These are phyloP conservation scores for Isatis tinctoria DNA, from an alignment of 345 rosid genomes.

Conservation along the genomic window DNA sequence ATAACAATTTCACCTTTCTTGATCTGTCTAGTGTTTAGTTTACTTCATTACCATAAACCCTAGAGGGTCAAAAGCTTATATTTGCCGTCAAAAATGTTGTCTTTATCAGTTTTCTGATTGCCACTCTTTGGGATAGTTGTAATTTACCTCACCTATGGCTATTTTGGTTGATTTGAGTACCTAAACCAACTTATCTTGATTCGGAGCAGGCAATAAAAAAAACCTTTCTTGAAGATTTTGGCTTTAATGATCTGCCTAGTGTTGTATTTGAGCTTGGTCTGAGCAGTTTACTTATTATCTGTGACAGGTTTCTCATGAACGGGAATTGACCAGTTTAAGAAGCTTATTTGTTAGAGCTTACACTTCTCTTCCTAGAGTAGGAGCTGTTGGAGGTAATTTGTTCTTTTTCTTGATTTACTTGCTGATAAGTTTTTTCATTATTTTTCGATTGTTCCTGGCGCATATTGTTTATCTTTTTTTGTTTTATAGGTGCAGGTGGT, in stretches of 20 bases:
- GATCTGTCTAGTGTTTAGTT: not conserved
- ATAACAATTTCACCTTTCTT: not conserved
- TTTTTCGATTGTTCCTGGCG: not conserved
- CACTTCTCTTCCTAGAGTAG: constrained; percentile 36
- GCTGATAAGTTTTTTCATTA: not conserved
- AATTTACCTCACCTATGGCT: not conserved
- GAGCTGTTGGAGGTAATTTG: constrained; percentile 42
- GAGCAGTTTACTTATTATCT: not conserved
- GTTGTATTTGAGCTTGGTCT: not conserved
- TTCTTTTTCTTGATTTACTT: not conserved
- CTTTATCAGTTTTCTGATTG: not conserved
- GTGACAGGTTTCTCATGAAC: constrained; percentile 53
- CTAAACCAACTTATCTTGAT: not conserved
- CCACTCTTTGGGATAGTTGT: not conserved
- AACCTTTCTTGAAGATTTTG: not conserved
- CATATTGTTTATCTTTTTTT: not conserved
- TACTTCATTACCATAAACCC: not conserved
- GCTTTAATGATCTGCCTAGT: not conserved
- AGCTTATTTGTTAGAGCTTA: constrained; percentile 41
- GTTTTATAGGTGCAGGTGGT: constrained; percentile 2
- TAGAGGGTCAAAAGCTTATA: not conserved
- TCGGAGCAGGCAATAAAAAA: not conserved
- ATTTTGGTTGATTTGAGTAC: not conserved
- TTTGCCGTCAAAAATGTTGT: not conserved
- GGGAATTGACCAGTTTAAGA: constrained; percentile 40